Percentiles rank a stretch among this genome's conserved stretches.
Conservation (phyloP, 805 yeast genomes). For the Saturnispora bothae region DNA sequence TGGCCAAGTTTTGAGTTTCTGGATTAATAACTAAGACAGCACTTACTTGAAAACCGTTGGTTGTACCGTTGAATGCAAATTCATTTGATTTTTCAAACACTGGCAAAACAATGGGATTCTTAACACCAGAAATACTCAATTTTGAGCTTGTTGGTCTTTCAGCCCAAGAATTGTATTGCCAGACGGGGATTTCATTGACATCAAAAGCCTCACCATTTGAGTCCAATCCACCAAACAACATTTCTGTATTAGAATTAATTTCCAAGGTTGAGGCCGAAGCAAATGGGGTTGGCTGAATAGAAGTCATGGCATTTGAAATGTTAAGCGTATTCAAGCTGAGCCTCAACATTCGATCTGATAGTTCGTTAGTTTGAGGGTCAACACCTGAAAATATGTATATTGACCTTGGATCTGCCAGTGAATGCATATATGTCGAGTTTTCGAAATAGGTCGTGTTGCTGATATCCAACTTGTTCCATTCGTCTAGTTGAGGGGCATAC, state of each 20-base stretch:
- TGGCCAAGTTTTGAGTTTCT: constrained; percentile 28
- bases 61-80: constrained; percentile 17
- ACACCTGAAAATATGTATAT: constrained; percentile 50
- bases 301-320: constrained; percentile 32
- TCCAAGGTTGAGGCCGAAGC: constrained; percentile 39
- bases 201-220: constrained; percentile 53
- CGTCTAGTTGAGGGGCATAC: constrained; percentile 5
- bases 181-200: constrained; percentile 60
- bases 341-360: constrained; percentile 35
- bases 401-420: constrained; percentile 27
- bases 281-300: constrained; percentile 47
- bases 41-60: constrained; percentile 26
- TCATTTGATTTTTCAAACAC: constrained; percentile 29
- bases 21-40: constrained; percentile 42
- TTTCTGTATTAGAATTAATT: constrained; percentile 35
- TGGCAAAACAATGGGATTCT: constrained; percentile 44
- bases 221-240: constrained; percentile 60
- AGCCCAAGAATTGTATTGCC: constrained; percentile 66
- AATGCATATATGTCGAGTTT: constrained; percentile 34
- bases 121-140: constrained; percentile 41
- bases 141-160: constrained; percentile 32
- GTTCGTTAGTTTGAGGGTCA: constrained; percentile 13
- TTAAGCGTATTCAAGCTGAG: constrained; percentile 28
- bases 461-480: constrained; percentile 20
- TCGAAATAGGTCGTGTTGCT: constrained; percentile 15